Conservation (phyloP, 306 rosid species). For the Acacia acuminata region DNA sequence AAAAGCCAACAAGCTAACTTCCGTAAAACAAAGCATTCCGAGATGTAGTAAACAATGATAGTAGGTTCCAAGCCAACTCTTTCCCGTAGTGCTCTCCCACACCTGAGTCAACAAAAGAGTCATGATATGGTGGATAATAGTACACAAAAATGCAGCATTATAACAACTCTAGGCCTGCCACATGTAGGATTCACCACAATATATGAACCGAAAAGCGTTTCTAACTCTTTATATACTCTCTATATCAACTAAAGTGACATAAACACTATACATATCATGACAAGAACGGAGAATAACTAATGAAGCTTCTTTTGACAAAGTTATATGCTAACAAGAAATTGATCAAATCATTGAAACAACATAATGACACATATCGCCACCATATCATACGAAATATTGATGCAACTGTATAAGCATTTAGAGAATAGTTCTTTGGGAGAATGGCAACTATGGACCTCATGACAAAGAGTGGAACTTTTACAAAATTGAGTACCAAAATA, state of each 20-base stretch:
- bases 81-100: conserved; percentile 90
- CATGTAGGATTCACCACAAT: neutral
- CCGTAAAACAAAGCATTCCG: conserved; percentile 96
- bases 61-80: conserved; percentile 70
- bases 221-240: no score
- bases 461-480: neutral
- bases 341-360: neutral
- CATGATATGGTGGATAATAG: neutral
- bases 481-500: no score
- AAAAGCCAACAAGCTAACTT: conserved; percentile 94
- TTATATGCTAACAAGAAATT: neutral
- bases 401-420: neutral
- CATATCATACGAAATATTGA: neutral
- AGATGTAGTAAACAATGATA: conserved; percentile 79
- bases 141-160: neutral
- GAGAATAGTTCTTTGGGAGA: neutral
- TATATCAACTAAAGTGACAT: neutral
- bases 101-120: no score
- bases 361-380: neutral
- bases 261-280: neutral
- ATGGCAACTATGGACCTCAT: neutral
- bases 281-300: neutral
- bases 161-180: neutral
- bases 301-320: neutral
- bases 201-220: neutral